A percentile compares a stretch with the other conserved stretches of the same genome.
Conservation (phyloP, 495 filamentous ascomycete genomes). For the Neurospora sp. region DNA sequence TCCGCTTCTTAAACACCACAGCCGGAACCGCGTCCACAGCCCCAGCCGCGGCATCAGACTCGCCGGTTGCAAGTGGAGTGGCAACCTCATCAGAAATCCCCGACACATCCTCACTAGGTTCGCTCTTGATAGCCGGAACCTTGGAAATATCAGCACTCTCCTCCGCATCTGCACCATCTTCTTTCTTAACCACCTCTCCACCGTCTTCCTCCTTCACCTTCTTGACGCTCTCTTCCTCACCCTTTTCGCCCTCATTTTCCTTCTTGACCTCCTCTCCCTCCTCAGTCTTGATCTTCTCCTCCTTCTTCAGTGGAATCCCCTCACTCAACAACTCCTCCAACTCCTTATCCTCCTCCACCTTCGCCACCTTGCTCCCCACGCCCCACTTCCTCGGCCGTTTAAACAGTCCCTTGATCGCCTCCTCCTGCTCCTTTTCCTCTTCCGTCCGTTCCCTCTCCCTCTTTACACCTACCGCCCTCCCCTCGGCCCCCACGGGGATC, state of each 20-base stretch:
- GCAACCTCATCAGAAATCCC: background rate
- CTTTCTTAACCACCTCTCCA: slow-evolving; percentile 7
- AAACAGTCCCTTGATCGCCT: slow-evolving; percentile 43
- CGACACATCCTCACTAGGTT: slow-evolving; percentile 11
- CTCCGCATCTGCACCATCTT: slow-evolving; percentile 5
- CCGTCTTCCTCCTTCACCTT: slow-evolving; percentile 18
- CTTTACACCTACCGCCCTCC: slow-evolving; percentile 52
- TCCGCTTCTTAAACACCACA: slow-evolving; percentile 86
- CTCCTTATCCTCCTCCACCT: slow-evolving; percentile 54
- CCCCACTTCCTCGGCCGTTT: slow-evolving; percentile 65
- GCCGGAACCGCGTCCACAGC: slow-evolving; percentile 5
- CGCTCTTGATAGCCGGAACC: slow-evolving; percentile 6
- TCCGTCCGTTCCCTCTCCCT: slow-evolving; percentile 54
- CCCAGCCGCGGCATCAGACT: background rate
- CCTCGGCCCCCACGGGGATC: slow-evolving; percentile 22
- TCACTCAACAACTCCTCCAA: slow-evolving; percentile 61
- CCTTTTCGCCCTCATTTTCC: background rate
- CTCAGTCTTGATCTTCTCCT: slow-evolving; percentile 24
- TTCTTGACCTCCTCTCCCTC: slow-evolving; percentile 10
- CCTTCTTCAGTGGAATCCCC: slow-evolving; percentile 20
- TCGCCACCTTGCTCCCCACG: slow-evolving; percentile 54
- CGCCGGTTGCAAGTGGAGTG: background rate
- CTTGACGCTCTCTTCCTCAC: slow-evolving; percentile 14
- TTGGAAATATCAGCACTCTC: background rate
- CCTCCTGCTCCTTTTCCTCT: slow-evolving; percentile 54